Evolutionary conservation across 2,329 filamentous ascomycete genomes (phyloP), one percentile per base, ranked within the genome.

Genomic region (Metarhizium anisopliae): DNA sequence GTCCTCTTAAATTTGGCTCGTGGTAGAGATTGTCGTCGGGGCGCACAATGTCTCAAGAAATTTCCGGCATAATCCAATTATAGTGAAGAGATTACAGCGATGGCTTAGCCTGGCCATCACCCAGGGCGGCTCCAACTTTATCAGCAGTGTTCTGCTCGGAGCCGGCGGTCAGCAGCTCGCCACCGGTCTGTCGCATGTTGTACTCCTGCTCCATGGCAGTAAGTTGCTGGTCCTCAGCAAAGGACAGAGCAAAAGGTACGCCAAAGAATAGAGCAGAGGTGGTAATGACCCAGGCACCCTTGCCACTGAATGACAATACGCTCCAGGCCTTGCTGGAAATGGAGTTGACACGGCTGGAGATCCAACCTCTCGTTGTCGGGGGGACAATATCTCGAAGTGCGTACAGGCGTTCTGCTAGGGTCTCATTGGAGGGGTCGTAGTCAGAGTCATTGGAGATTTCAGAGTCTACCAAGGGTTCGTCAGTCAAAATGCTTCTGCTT

Each of bases 191-290:
- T 72, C 94, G 88, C 90, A 96, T 94, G 73, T 88, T 86, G 83
- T 92, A 91, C 78, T 96, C 93, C 73, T 91, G 85, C 84, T 99
- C 94, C 90, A 96, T 95, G 78, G 96, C 93, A 62, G 93, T 80
- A 71, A 95, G 85, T 78, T 96, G 90, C 80, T 96, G 91, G 79
- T 99, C 94, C 79, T 99, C 94, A 61, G 88, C 86, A 70, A 91
- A 93, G 57, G 91, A 93, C 63, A 99, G 79, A 57, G 91, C 92
- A 80, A 91, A 97, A 55, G 94, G 94, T 53, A 97, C 90, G 64
- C 91, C 92, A 61, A 97, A 76, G 69, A 99, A 78, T 68, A 99
- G 82, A 58, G 90, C 90, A 59, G 87, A 92, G 61, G 92, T 96
- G 74, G 86, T 90, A 57, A 99, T 77, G 55, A 96, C 85, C 90